Evolutionary conservation across 139 green algal genomes (phyloP).

Genomic region (Asterochloris sp.): DNA sequence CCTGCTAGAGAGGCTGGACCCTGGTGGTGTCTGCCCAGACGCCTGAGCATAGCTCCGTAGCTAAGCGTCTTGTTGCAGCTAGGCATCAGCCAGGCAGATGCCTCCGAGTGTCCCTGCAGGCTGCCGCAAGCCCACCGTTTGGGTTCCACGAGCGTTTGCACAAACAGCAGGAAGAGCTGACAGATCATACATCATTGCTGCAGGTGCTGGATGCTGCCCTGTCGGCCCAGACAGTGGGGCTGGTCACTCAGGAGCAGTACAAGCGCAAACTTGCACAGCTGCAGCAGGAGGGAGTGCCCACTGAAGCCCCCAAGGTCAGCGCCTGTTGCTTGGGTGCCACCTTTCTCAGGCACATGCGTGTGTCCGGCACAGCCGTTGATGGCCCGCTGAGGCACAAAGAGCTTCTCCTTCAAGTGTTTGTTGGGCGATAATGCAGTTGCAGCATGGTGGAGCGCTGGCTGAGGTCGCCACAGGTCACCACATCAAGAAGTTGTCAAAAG

Average conservation of each 20-base stretch:
- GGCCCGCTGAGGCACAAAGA: neutral
- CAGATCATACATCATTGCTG: no score
- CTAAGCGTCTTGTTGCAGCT: conserved; percentile 1
- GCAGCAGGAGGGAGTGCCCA: conserved; percentile 20
- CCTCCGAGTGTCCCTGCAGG: neutral
- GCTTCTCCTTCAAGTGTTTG: neutral
- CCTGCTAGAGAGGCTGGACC: neutral
- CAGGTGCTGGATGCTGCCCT: conserved; percentile 41
- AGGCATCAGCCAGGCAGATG: neutral
- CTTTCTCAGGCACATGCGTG: no score
- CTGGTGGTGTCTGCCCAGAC: no score
- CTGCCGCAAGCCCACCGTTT: no score
- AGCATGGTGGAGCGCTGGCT: neutral
- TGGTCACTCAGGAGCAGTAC: conserved; percentile 77
- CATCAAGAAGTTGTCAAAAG: no score
- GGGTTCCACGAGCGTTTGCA: no score
- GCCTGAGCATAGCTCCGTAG: neutral
- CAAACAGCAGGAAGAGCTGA: no score
- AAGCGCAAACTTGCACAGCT: conserved; percentile 47
- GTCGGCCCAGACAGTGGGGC: conserved; percentile 91
- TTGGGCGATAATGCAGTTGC: neutral
- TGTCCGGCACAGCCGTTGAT: neutral
- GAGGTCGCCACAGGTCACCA: no score
- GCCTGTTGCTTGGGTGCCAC: neutral
- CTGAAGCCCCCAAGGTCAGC: conserved; percentile 15